These are phyloP conservation scores for Aspergillus carbonarius DNA, from an alignment of 2,329 filamentous ascomycete species.

Conservation along the genomic window DNA sequence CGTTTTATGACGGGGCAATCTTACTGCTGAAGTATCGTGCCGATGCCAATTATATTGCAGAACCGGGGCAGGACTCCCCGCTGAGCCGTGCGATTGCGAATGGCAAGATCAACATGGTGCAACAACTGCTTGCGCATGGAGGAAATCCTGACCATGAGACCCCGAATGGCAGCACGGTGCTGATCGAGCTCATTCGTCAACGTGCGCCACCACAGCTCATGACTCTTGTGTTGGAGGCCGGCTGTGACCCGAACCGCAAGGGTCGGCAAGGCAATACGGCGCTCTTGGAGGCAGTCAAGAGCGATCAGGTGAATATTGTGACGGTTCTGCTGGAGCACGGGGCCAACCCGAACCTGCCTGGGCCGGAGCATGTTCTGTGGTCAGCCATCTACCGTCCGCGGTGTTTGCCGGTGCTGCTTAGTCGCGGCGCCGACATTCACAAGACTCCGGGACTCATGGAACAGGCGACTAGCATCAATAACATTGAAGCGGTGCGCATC, in stretches of 20 bases:
- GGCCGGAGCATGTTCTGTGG: conserved; percentile 69
- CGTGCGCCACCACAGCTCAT: conserved; percentile 56
- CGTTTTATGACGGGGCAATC: conserved; percentile 57
- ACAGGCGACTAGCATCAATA: conserved; percentile 63
- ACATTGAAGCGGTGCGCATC: conserved; percentile 59
- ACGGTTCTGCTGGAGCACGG: conserved; percentile 55
- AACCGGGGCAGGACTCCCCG: conserved; percentile 56
- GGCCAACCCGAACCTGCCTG: conserved; percentile 67
- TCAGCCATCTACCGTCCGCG: conserved; percentile 60
- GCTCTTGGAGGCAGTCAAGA: conserved; percentile 61
- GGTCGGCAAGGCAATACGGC: conserved; percentile 62
- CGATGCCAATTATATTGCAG: conserved; percentile 55
- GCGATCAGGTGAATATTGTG: conserved; percentile 58
- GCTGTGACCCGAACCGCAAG: conserved; percentile 59
- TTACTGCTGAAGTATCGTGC: conserved; percentile 65
- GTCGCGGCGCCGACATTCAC: conserved; percentile 59
- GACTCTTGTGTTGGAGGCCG: conserved; percentile 61
- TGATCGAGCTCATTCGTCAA: conserved; percentile 62
- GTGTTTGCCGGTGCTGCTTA: conserved; percentile 59
- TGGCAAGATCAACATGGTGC: conserved; percentile 57
- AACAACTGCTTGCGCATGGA: conserved; percentile 62
- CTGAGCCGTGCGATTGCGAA: conserved; percentile 53
- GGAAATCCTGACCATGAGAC: conserved; percentile 57
- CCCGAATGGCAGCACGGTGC: conserved; percentile 59
- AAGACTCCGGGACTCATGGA: conserved; percentile 65